Conservation (phyloP, 2,329 filamentous ascomycete genomes). For the Diatrype stigma region DNA sequence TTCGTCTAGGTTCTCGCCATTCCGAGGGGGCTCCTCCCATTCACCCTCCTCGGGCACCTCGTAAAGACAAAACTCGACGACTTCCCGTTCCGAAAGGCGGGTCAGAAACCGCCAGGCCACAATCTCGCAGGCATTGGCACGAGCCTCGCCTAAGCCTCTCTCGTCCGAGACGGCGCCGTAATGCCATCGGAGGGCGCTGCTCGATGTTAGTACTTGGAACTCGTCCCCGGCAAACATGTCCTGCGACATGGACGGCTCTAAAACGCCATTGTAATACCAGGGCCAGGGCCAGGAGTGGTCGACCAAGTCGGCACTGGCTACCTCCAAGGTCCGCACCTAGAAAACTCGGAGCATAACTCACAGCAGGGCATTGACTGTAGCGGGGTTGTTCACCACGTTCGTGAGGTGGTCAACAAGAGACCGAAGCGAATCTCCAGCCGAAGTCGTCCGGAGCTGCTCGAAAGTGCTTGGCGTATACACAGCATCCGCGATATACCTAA, state of each 20-base stretch:
- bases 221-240: neutral
- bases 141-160: slow-evolving; percentile 61
- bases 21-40: slow-evolving; percentile 9
- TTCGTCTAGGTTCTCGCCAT: slow-evolving; percentile 27
- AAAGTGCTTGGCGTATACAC: slow-evolving; percentile 65
- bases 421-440: slow-evolving; percentile 55
- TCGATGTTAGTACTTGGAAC: slow-evolving; percentile 4
- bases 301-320: neutral
- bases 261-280: too few species aligned
- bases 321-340: neutral
- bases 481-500: slow-evolving; percentile 58
- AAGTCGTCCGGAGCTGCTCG: slow-evolving; percentile 67
- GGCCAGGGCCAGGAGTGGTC: neutral
- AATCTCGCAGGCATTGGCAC: slow-evolving; percentile 73
- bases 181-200: slow-evolving; percentile 72
- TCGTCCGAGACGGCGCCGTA: slow-evolving; percentile 61
- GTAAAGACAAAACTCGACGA: slow-evolving; percentile 69
- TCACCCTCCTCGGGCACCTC: slow-evolving; percentile 55
- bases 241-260: neutral
- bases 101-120: slow-evolving; percentile 76
- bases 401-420: slow-evolving; percentile 61
- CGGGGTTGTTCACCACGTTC: slow-evolving; percentile 60
- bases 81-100: slow-evolving; percentile 66
- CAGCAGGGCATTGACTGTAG: slow-evolving; percentile 70
- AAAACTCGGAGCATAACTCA: slow-evolving; percentile 37